Base-by-base conservation (phyloP, 2,329 filamentous ascomycete species). In the Escovopsis sp. region DNA sequence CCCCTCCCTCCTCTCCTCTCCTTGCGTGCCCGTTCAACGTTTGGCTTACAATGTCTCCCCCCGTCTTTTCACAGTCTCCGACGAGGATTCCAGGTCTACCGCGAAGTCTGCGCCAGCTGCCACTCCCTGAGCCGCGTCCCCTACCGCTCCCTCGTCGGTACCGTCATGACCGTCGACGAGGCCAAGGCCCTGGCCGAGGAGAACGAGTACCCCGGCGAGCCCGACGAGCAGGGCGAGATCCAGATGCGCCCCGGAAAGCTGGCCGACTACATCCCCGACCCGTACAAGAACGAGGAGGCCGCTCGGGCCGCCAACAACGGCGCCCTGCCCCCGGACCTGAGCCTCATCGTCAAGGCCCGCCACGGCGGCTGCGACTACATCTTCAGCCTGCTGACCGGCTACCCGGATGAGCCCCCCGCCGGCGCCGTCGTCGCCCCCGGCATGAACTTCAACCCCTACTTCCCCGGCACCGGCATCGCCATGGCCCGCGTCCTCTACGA, bases 371-470 rank as follows among this genome's bases (percentile, higher is more conserved):
- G 86, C 76, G 74, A 98, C 71, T 98, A 98, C 76, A 86, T 98
- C 70, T 98, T 96, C 78, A 86, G 72, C 64, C 74, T 98, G 64
- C 71, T 98, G 60, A 98, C 91, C 43, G 91, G 91, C 54, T 98
- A 98, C 68, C 91, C 91, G 46, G 91, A 98, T 53, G 91, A 98
- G 69, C 75, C 86, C 46, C 91, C 91, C 41, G 85, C 91, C 40
- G 91, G 91, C 61, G 87, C 84, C 48, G 70, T 75, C 55, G 82
- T 98, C 46, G 81, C 79, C 55, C 78, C 80, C 47, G 91, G 91
- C 58, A 80, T 98, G 67, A 95, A 96, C 80, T 98, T 98, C 79
- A 98, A 98, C 78, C 91, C 91, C 47, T 98, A 95, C 76, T 98
- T 98, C 81, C 91, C 91, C 44, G 91, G 91, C 61, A 96, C 91